A percentile compares a stretch with the other conserved stretches of the same genome.
Conservation (phyloP, 2,329 filamentous ascomycete genomes). For the Sporothrix brunneoviolacea region DNA sequence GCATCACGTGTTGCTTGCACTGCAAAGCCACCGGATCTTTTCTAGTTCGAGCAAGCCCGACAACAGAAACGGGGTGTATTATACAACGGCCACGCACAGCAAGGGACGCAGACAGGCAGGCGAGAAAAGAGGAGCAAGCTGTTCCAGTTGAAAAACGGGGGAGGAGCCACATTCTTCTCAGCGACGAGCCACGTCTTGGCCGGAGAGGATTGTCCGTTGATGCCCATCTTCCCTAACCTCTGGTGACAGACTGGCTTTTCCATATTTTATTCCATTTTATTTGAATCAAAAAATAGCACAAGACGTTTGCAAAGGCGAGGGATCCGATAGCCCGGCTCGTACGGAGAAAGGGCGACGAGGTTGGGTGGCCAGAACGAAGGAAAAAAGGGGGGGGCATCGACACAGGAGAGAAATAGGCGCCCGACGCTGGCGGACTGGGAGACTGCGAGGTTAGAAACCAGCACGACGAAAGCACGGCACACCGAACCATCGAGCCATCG, state of each 20-base stretch:
- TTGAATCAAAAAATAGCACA: slow-evolving; percentile 1
- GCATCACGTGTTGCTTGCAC: not conserved
- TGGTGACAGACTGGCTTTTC: not conserved
- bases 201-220: slow-evolving; percentile 11
- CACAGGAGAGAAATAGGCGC: not conserved
- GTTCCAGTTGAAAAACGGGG: slow-evolving; percentile 10
- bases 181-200: slow-evolving; percentile 8
- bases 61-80: not conserved
- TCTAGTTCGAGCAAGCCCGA: not conserved
- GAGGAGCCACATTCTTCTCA: slow-evolving; percentile 10
- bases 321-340: not conserved
- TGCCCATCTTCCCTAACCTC: not conserved
- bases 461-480: not conserved
- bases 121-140: not conserved
- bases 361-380: slow-evolving; percentile 1
- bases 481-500: not conserved
- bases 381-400: not conserved
- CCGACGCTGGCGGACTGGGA: not conserved
- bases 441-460: not conserved
- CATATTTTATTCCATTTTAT: slow-evolving; percentile 1
- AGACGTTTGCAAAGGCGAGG: not conserved
- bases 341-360: slow-evolving; percentile 3
- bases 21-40: not conserved
- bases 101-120: not conserved
- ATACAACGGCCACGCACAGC: not conserved